phyloP scores from a whole-genome alignment of 1,284 basidiomycete genomes.

The Ganoderma lucidum region DNA sequence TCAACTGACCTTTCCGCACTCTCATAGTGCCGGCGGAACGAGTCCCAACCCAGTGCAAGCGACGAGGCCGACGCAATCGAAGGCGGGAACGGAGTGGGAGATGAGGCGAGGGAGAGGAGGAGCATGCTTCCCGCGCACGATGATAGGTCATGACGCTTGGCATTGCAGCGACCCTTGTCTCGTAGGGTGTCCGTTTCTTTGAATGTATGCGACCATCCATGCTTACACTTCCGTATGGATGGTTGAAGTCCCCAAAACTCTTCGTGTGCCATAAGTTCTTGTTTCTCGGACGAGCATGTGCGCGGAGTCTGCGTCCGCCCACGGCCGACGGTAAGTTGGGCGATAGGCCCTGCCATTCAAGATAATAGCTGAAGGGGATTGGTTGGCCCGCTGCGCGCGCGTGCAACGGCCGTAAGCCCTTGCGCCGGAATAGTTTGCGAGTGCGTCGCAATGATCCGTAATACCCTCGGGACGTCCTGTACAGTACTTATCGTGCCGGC shows the following conservation, averaged over 20 bases:
- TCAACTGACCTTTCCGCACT: neutral
- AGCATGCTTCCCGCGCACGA: slow-evolving; percentile 40
- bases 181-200: slow-evolving; percentile 30
- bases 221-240: slow-evolving; percentile 33
- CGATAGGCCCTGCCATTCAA: neutral
- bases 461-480: neutral
- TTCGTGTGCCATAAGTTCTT: neutral
- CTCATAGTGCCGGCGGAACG: slow-evolving; percentile 32
- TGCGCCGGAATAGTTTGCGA: too few relatives aligned
- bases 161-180: neutral
- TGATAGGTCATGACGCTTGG: slow-evolving; percentile 12
- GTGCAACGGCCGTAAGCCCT: neutral
- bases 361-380: neutral
- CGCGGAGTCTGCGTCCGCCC: neutral
- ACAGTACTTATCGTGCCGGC: too few relatives aligned
- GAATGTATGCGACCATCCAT: slow-evolving; percentile 31
- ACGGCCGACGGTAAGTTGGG: neutral
- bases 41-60: slow-evolving; percentile 11
- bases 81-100: slow-evolving; percentile 26
- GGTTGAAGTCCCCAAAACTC: slow-evolving; percentile 1
- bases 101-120: slow-evolving; percentile 39
- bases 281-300: neutral
- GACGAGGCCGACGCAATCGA: slow-evolving; percentile 7
- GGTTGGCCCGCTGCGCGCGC: neutral
- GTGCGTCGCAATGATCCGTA: too few relatives aligned